Conservation (phyloP, 495 filamentous ascomycete genomes). For the Pyronema domesticum region DNA sequence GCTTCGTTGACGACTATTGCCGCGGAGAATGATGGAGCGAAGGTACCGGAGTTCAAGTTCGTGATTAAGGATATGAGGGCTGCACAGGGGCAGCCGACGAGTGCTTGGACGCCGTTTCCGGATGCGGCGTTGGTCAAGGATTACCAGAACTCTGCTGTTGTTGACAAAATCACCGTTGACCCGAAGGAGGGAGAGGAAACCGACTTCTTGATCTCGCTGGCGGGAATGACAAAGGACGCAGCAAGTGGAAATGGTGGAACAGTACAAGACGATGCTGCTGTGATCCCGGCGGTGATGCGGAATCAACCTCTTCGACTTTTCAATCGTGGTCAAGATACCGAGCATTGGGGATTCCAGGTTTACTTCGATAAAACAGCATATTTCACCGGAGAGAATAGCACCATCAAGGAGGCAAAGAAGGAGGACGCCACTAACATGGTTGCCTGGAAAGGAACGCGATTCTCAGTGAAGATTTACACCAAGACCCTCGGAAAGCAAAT, state of each 20-base stretch:
- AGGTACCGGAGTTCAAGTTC: conserved; percentile 14
- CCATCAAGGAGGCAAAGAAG: conserved; percentile 43
- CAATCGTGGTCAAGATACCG: conserved; percentile 56
- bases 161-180: conserved; percentile 39
- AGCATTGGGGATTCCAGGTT: conserved; percentile 88
- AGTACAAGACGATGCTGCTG: conserved; percentile 38
- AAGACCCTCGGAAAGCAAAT: conserved; percentile 1
- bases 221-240: conserved; percentile 20
- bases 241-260: conserved; percentile 7
- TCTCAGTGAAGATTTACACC: conserved; percentile 88
- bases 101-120: conserved; percentile 11
- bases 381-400: conserved; percentile 20
- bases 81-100: neutral
- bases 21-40: neutral
- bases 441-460: conserved; percentile 68
- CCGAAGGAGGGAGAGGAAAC: conserved; percentile 50
- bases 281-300: conserved; percentile 45
- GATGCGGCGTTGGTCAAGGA: conserved; percentile 5
- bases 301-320: conserved; percentile 75
- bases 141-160: conserved; percentile 8
- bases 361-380: conserved; percentile 73
- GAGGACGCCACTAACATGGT: conserved; percentile 47
- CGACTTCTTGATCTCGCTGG: conserved; percentile 46
- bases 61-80: conserved; percentile 4
- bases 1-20: conserved; percentile 8